Evolutionary conservation across 1,284 basidiomycete genomes (phyloP), one percentile per base, ranked within the genome.

Genomic region (Moniliophthora roreri): DNA sequence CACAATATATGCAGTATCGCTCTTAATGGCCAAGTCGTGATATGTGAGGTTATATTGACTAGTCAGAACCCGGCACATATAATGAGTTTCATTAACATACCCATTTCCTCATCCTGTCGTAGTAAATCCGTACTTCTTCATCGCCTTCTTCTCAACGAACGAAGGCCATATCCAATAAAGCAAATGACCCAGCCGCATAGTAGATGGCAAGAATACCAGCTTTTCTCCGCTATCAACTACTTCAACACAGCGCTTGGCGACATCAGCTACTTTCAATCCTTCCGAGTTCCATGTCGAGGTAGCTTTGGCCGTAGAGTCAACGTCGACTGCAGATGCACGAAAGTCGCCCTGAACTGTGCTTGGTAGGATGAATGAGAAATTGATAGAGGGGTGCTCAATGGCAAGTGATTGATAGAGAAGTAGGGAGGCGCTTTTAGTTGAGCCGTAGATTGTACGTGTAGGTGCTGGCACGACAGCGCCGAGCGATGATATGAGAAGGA

Each of bases 401-500:
- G 89, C 76, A 26, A 93, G 79, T 4, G 88, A 75, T 68, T 91
- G 85, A 69, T 91, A 92, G 54, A 93, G 84, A 40, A 89, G 68
- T 44, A 93, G 78, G 1, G 89, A 88, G 0, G 91, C 89, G 1
- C 88, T 77, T 68, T 98, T 98, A 3, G 90, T 91, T 0, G 93
- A 85, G 0, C 82, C 84, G 68, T 98, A 98, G 24, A 98, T 71
- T 0, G 89, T 76, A 15, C 95, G 86, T 0, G 91, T 93, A 0
- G 95, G 95, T 0, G 94, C 85, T 0, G 94, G 90, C 23, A 95
- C 82, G 7, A 89, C 76, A 0, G 91, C 85, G 2, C 88, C 93
- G 3, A 91, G 76, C 6, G 89, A 92, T 8, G 91, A 93, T 36
- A 96, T 72, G 49, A 95, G 82, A 36, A 91, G 81, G 38, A 96